Evolutionary conservation across 163 green algal species (phyloP).

Genomic region (Smithsoniella earleae): DNA sequence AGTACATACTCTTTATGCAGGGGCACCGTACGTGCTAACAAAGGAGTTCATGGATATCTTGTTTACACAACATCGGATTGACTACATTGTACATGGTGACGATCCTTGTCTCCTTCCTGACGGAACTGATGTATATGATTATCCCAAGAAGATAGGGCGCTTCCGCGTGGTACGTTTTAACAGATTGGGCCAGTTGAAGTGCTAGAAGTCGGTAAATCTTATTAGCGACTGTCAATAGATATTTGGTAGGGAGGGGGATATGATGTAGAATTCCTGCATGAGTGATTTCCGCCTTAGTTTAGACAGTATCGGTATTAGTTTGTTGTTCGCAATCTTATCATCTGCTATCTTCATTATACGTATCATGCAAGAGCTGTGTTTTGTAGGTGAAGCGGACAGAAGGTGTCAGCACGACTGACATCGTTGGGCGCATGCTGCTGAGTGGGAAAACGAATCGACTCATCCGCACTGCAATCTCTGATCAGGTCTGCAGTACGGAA

Average conservation of each 20-base stretch:
- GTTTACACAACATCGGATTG: conserved; percentile 90
- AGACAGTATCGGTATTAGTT: neutral
- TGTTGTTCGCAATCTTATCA: neutral
- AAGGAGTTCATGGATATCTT: conserved; percentile 87
- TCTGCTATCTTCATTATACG: neutral
- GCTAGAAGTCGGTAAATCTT: too few species aligned
- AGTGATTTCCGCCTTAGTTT: neutral
- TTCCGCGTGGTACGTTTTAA: conserved; percentile 68
- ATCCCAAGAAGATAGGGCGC: conserved; percentile 78
- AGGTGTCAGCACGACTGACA: conserved; percentile 95
- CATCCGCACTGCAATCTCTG: conserved; percentile 4
- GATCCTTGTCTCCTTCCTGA: conserved; percentile 96
- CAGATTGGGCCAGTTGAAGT: neutral
- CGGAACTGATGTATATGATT: conserved; percentile 91
- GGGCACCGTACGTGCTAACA: conserved; percentile 85
- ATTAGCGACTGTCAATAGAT: too few species aligned
- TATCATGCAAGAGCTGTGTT: neutral
- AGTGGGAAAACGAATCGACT: conserved; percentile 55
- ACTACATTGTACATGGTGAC: conserved; percentile 98
- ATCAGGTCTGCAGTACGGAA: neutral
- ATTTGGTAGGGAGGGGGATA: too few species aligned
- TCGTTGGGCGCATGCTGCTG: conserved; percentile 95
- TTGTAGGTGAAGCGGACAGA: conserved; percentile 91
- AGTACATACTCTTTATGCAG: conserved; percentile 39
- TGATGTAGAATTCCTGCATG: neutral